Evolutionary conservation across 164 flowering plant genomes (phyloP).

Genomic region (Tinospora cordifolia): DNA sequence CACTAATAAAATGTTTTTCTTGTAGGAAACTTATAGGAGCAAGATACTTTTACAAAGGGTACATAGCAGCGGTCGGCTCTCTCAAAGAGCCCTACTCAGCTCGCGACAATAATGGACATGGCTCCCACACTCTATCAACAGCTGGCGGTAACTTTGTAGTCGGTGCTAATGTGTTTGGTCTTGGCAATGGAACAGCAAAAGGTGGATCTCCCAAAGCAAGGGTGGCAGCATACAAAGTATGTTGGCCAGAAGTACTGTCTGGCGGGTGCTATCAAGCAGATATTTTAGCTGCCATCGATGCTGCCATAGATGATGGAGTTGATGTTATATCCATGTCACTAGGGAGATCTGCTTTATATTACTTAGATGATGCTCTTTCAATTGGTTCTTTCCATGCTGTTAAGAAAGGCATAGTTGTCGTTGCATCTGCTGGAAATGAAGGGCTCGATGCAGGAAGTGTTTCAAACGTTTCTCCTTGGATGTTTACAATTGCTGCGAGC

Average conservation of each 20-base stretch:
- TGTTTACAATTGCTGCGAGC: conserved; percentile 62
- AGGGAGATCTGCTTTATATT: conserved; percentile 31
- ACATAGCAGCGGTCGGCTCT: conserved; percentile 17
- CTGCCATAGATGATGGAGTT: conserved; percentile 51
- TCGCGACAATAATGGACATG: conserved; percentile 60
- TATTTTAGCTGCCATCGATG: conserved; percentile 46
- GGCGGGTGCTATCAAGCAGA: conserved; percentile 37
- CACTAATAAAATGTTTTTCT: neutral
- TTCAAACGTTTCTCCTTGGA: conserved; percentile 57
- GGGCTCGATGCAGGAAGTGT: conserved; percentile 40
- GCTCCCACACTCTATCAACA: conserved; percentile 71
- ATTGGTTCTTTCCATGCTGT: conserved; percentile 70
- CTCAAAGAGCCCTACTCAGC: conserved; percentile 22
- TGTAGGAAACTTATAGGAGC: conserved; percentile 70
- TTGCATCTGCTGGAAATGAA: conserved; percentile 50
- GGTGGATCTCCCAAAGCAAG: conserved; percentile 65
- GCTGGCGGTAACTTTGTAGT: conserved; percentile 61
- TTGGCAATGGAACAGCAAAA: conserved; percentile 58
- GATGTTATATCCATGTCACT: conserved; percentile 42
- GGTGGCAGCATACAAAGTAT: conserved; percentile 60
- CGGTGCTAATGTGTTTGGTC: conserved; percentile 42
- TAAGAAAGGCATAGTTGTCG: conserved; percentile 45
- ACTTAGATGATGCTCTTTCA: conserved; percentile 33
- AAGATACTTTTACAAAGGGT: conserved; percentile 56
- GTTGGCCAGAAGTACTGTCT: conserved; percentile 35